phyloP scores from a whole-genome alignment of 495 filamentous ascomycete species.

The Hypomontagnella monticulosa region DNA sequence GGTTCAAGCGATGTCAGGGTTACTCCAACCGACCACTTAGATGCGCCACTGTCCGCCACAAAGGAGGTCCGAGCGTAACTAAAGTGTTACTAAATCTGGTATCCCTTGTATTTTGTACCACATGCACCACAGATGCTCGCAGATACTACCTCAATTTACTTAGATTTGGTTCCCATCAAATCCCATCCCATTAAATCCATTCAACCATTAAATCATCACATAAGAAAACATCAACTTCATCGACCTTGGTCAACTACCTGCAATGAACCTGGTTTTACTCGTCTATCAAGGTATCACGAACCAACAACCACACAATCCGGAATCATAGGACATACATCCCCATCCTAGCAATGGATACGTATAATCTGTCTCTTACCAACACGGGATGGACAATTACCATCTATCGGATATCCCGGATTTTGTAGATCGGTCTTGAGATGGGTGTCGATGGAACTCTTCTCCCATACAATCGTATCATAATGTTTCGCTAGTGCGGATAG shows the following conservation, averaged over 20 bases:
- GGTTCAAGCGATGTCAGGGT: not conserved
- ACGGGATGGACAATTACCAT: not conserved
- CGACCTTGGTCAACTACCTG: constrained; percentile 10
- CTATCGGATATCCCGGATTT: constrained; percentile 27
- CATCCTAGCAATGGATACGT: too few species aligned
- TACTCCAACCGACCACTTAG: not conserved
- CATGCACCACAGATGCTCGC: too few species aligned
- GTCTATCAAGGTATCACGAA: constrained; percentile 17
- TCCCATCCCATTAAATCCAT: too few species aligned
- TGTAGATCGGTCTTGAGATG: constrained; percentile 29
- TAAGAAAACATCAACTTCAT: constrained; percentile 14
- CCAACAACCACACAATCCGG: not conserved
- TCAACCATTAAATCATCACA: too few species aligned
- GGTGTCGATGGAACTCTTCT: constrained; percentile 21
- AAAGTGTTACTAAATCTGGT: constrained; percentile 18
- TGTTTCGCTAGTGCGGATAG: constrained; percentile 33
- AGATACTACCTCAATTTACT: too few species aligned
- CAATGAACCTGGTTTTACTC: constrained; percentile 14
- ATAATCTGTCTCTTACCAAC: too few species aligned
- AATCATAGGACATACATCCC: not conserved
- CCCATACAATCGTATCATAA: constrained; percentile 25
- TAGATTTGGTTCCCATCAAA: too few species aligned
- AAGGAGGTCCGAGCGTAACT: constrained; percentile 25
- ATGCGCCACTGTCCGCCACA: constrained; percentile 40
- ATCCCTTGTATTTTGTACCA: not conserved